A percentile compares a stretch with the other conserved stretches of the same genome.
Evolutionary conservation across 1,284 basidiomycete genomes (phyloP).

Genomic region (Cryptococcus hybrid): DNA sequence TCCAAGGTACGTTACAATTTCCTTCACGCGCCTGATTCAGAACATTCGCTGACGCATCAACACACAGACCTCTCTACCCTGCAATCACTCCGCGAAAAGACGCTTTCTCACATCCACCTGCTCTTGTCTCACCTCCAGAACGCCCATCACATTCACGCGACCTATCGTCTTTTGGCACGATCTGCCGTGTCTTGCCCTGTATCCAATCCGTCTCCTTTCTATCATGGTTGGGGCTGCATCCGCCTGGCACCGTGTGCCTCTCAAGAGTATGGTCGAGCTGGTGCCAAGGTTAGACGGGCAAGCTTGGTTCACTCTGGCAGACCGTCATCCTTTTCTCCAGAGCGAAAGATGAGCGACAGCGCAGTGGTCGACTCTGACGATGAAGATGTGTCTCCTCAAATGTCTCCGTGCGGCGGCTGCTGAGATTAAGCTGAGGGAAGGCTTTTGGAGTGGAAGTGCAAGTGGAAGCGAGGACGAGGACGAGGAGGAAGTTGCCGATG

Average conservation of each 20-base stretch:
- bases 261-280: not conserved
- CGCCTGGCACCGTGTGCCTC: slow-evolving; percentile 32
- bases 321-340: not conserved
- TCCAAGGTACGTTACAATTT: slow-evolving; percentile 30
- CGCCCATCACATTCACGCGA: slow-evolving; percentile 32
- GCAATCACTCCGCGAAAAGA: slow-evolving; percentile 47
- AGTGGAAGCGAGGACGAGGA: slow-evolving; percentile 33
- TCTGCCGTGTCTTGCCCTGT: slow-evolving; percentile 19
- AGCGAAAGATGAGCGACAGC: not conserved
- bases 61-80: slow-evolving; percentile 43
- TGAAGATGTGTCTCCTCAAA: not conserved
- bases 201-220: slow-evolving; percentile 1
- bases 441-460: slow-evolving; percentile 7
- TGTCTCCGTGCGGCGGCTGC: slow-evolving; percentile 16
- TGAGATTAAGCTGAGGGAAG: slow-evolving; percentile 22
- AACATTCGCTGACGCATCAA: not conserved
- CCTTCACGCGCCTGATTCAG: not conserved
- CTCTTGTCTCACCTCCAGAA: slow-evolving; percentile 39
- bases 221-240: slow-evolving; percentile 42
- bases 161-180: slow-evolving; percentile 44
- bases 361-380: not conserved
- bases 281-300: slow-evolving; percentile 23
- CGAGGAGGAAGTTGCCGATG: slow-evolving; percentile 37
- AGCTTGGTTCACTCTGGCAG: slow-evolving; percentile 18
- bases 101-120: slow-evolving; percentile 43